Evolutionary conservation across 2,329 filamentous ascomycete species (phyloP), one percentile per base, ranked within the genome.

Genomic region (Aureobasidium sp.): DNA sequence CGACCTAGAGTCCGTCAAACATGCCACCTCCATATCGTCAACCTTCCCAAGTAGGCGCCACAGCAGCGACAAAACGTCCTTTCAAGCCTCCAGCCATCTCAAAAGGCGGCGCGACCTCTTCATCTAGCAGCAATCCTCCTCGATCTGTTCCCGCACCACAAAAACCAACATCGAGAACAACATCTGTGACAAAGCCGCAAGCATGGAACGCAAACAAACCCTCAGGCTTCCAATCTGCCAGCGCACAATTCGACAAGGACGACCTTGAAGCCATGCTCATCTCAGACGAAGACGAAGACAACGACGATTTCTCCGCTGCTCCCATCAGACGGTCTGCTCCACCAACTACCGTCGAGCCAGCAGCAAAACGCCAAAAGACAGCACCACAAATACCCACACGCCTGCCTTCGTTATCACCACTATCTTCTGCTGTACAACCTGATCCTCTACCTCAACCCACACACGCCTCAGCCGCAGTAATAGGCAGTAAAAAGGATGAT

Each of bases 401-500:
- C 5, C 8, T 60, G 37, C 57, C 57, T 1, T 60, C 57, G 5
- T n/a, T 60, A 23, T 60, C 57, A 7, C 57, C 58, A 1, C 23
- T 61, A 10, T 52, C 58, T 20, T 53, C 58, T 10, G 42, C 56
- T 23, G 15, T 42, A 10, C 51, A 55, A 42, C 32, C 29, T 1
- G 34, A 36, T 7, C 53, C 55, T 17, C 3, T 27, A 10, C 47
- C 47, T 46, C 29, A 32, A 59, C 20, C 56, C 26, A 15, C 58
- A 29, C 37, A 46, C 2, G 3, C 13, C 17, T 34, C 60, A 15
- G 47, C 32, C 5, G 27, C 60, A 8, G 15, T 9, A 7, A 62
- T 62, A 12, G 60, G 50, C 20, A 34, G 51, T 5, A 29, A 58
- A 60, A 64, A 66, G 13, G 67, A 69, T 23, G 64, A 65, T 3